A percentile compares a stretch with the other conserved stretches of the same genome.
Evolutionary conservation across 2,329 filamentous ascomycete genomes (phyloP).

Genomic region (Lizonia empirigonia): DNA sequence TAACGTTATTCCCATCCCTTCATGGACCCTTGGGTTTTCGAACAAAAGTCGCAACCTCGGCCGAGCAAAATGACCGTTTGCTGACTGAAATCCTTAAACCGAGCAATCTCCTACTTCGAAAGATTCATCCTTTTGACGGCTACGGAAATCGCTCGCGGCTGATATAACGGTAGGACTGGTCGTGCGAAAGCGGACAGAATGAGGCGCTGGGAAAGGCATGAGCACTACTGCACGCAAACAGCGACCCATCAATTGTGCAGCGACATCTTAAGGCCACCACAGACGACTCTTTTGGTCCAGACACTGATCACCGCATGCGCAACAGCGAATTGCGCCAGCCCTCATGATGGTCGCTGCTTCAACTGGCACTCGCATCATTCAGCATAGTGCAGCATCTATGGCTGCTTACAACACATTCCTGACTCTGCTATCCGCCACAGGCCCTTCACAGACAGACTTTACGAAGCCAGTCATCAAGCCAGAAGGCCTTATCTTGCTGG

Average conservation of each 20-base stretch:
- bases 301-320: neutral
- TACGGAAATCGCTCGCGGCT: conserved; percentile 30
- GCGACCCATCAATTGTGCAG: neutral
- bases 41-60: conserved; percentile 25
- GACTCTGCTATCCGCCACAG: conserved; percentile 19
- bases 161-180: conserved; percentile 2
- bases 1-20: conserved; percentile 23
- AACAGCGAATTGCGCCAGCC: neutral
- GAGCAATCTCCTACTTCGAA: conserved; percentile 19
- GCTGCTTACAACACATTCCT: conserved; percentile 26
- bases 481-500: conserved; percentile 8
- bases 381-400: conserved; percentile 22
- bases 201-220: neutral
- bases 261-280: neutral
- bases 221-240: conserved; percentile 4
- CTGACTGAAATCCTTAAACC: conserved; percentile 19
- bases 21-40: conserved; percentile 10
- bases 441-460: conserved; percentile 10
- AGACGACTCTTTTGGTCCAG: neutral
- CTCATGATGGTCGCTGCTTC: conserved; percentile 1
- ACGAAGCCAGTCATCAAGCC: conserved; percentile 9
- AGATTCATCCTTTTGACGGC: conserved; percentile 13
- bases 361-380: conserved; percentile 15
- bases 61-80: conserved; percentile 25
- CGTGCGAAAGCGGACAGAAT: conserved; percentile 9